phyloP scores from a whole-genome alignment of 345 rosid genomes.

The Euphorbia pulcherrima region DNA sequence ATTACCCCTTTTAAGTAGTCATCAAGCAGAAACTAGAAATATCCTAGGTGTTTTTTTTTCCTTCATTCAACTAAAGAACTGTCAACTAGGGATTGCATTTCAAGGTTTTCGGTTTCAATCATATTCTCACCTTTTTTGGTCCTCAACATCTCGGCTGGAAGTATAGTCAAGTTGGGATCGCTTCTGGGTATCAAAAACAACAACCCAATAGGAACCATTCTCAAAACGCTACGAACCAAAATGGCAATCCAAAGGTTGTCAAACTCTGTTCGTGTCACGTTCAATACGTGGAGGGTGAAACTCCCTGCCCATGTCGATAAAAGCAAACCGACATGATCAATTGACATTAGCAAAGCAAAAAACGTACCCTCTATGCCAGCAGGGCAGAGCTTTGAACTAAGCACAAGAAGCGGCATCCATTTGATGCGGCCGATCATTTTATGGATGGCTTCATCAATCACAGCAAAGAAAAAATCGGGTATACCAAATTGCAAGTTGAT shows the following conservation, averaged over 20 bases:
- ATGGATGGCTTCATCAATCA: constrained; percentile 51
- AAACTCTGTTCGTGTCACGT: constrained; percentile 56
- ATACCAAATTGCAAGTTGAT: constrained; percentile 55
- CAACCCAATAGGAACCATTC: constrained; percentile 50
- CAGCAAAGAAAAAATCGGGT: constrained; percentile 64
- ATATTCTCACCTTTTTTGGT: constrained; percentile 26
- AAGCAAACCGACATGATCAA: constrained; percentile 54
- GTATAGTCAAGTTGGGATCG: constrained; percentile 45
- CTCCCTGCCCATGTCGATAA: constrained; percentile 65
- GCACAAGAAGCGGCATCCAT: constrained; percentile 72
- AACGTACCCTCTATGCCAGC: constrained; percentile 73
- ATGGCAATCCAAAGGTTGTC: constrained; percentile 66
- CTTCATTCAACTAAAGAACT: background rate
- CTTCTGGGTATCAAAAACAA: constrained; percentile 55
- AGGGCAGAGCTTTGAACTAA: constrained; percentile 73
- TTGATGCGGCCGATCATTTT: constrained; percentile 55
- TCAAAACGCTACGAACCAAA: constrained; percentile 54
- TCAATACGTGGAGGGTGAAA: constrained; percentile 45
- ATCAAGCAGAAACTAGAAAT: background rate
- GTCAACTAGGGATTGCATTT: constrained; percentile 46
- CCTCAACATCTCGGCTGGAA: constrained; percentile 49
- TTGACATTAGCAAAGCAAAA: constrained; percentile 74
- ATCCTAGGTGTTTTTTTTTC: background rate
- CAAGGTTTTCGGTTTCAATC: constrained; percentile 31
- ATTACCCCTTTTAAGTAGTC: background rate